Percentiles rank a stretch among this genome's conserved stretches.
These are phyloP conservation scores for Coemansia sp. DNA, from an alignment of 192 early-diverging fungal genomes.

Conservation along the genomic window DNA sequence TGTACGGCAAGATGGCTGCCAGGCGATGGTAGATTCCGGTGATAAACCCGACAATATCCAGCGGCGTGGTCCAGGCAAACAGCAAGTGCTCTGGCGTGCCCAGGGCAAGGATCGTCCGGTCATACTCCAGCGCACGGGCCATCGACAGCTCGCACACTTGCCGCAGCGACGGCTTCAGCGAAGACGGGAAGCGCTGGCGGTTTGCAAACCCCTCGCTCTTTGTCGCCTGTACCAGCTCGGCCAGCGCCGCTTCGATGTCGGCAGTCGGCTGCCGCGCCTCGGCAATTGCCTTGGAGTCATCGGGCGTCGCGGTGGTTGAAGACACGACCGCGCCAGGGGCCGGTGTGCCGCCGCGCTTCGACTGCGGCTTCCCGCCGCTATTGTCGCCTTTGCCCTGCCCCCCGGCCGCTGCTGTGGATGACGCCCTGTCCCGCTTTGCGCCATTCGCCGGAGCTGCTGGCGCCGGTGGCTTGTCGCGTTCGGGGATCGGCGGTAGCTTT, in stretches of 20 bases:
- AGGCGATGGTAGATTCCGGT: conserved; percentile 31
- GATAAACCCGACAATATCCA: conserved; percentile 45
- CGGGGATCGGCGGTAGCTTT: conserved; percentile 32
- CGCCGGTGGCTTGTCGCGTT: conserved; percentile 16
- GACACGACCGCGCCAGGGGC: conserved; percentile 1
- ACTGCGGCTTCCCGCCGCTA: background rate
- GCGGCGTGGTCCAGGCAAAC: conserved; percentile 41
- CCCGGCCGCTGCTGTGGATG: background rate
- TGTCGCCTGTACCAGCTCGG: conserved; percentile 19
- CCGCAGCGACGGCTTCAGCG: conserved; percentile 42
- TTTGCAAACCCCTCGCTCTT: conserved; percentile 34
- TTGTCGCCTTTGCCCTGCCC: background rate
- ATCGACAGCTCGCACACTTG: conserved; percentile 48
- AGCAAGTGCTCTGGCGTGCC: conserved; percentile 36
- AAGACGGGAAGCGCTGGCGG: conserved; percentile 44
- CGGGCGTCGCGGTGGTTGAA: conserved; percentile 1
- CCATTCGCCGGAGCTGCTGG: background rate
- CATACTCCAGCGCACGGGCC: conserved; percentile 42
- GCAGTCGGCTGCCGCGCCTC: conserved; percentile 31
- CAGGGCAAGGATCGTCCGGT: conserved; percentile 25
- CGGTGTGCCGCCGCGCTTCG: conserved; percentile 16
- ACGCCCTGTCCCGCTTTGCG: background rate
- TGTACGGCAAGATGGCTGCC: conserved; percentile 37
- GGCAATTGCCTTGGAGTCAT: conserved; percentile 11
- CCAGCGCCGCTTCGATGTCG: conserved; percentile 38